Evolutionary conservation across 495 filamentous ascomycete genomes (phyloP).

Genomic region (Annulohypoxylon nitens): DNA sequence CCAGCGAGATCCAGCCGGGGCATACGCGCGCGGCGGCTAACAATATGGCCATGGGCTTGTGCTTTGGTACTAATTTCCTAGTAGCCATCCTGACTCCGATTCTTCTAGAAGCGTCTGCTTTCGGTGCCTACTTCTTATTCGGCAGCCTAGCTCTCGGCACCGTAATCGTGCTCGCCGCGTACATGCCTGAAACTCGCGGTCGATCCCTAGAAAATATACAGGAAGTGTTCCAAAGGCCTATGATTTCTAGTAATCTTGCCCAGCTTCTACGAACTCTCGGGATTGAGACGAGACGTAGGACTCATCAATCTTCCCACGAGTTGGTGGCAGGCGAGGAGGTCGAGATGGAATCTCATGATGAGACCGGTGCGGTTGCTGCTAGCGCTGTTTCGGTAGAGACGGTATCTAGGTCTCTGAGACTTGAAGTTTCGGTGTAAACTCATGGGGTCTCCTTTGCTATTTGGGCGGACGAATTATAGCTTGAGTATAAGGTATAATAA

Average conservation of each 20-base stretch:
- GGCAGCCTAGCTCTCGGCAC: slow-evolving; percentile 63
- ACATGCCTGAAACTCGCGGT: slow-evolving; percentile 74
- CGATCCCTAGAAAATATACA: slow-evolving; percentile 70
- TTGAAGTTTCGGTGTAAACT: slow-evolving; percentile 33
- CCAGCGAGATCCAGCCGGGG: slow-evolving; percentile 69
- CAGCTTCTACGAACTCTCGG: slow-evolving; percentile 27
- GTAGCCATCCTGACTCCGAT: slow-evolving; percentile 74
- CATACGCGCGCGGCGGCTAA: slow-evolving; percentile 66
- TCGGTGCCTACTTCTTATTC: slow-evolving; percentile 72
- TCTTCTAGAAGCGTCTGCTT: slow-evolving; percentile 67
- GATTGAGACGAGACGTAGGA: slow-evolving; percentile 26
- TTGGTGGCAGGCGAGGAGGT: slow-evolving; percentile 28
- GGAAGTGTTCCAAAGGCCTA: slow-evolving; percentile 60
- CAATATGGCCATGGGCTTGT: slow-evolving; percentile 59
- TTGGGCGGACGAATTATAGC: neutral
- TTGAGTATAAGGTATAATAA: neutral
- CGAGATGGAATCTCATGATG: slow-evolving; percentile 29
- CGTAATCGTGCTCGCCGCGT: slow-evolving; percentile 62
- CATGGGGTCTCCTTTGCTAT: neutral
- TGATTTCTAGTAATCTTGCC: slow-evolving; percentile 26
- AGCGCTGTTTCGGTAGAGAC: slow-evolving; percentile 37
- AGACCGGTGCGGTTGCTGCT: slow-evolving; percentile 24
- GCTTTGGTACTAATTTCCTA: slow-evolving; percentile 67
- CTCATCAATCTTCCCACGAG: slow-evolving; percentile 15
- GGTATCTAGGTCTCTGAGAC: slow-evolving; percentile 33